These are phyloP conservation scores for Curvularia verruculosa DNA, from an alignment of 2,329 filamentous ascomycete species.

Conservation along the genomic window DNA sequence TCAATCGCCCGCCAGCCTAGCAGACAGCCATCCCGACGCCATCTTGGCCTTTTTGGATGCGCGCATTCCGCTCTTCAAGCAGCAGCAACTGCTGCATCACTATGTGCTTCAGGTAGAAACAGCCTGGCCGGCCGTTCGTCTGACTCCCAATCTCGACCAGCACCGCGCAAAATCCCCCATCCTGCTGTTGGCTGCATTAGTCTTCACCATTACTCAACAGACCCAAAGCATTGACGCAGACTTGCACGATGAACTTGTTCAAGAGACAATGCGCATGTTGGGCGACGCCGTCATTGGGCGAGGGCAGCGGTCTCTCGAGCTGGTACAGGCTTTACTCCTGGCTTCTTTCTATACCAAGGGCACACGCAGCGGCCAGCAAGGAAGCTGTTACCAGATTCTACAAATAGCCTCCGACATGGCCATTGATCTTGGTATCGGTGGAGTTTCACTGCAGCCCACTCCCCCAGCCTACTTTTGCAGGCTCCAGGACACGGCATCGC, in stretches of 20 bases:
- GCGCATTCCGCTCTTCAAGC: slow-evolving; percentile 26
- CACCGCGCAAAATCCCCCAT: slow-evolving; percentile 32
- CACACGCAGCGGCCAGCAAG: slow-evolving; percentile 25
- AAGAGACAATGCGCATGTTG: slow-evolving; percentile 30
- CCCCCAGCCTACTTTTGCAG: slow-evolving; percentile 31
- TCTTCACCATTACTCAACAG: slow-evolving; percentile 27
- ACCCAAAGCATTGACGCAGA: slow-evolving; percentile 27
- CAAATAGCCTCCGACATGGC: slow-evolving; percentile 40
- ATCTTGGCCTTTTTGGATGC: slow-evolving; percentile 30
- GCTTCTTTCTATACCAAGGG: slow-evolving; percentile 33
- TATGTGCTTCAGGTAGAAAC: slow-evolving; percentile 25
- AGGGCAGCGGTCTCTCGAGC: slow-evolving; percentile 33
- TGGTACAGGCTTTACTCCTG: slow-evolving; percentile 38
- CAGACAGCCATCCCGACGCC: slow-evolving; percentile 23
- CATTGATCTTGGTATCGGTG: slow-evolving; percentile 37
- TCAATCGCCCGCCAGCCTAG: slow-evolving; percentile 13
- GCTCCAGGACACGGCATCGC: slow-evolving; percentile 27
- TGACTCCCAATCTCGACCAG: slow-evolving; percentile 18
- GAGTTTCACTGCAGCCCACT: slow-evolving; percentile 30
- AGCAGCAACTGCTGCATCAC: slow-evolving; percentile 27
- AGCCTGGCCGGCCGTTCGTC: slow-evolving; percentile 29
- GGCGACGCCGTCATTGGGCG: slow-evolving; percentile 30
- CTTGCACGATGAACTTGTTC: slow-evolving; percentile 35
- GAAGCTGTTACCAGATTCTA: slow-evolving; percentile 34
- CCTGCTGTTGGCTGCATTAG: slow-evolving; percentile 30